Evolutionary conservation across 257 asterid species (phyloP), one percentile per base, ranked within the genome.

Genomic region (Buddleja alternifolia): DNA sequence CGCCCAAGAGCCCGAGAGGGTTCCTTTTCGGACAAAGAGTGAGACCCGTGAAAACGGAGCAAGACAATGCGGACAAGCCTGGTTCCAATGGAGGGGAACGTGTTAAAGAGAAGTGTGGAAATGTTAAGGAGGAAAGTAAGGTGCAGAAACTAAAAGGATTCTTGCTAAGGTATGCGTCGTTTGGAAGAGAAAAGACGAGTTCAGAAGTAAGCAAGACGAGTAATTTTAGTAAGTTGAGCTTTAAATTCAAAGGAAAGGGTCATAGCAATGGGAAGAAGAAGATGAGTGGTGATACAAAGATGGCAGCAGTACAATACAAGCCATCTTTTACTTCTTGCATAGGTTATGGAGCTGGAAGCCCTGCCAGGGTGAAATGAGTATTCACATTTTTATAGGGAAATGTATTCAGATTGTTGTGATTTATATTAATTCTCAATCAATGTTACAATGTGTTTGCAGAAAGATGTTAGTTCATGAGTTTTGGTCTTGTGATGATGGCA

Each of bases 71-170:
- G 17, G 71, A 56, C 25, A 63, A 45, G 70, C 66, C 64, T 14
- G 14, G 16, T 29, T 52, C 70, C 15, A 59, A 72, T 11, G 17
- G 15, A 44, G 67, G 52, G 52, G 56, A 46, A 62, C 40, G 72
- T 47, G 48, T 19, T 4, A 59, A 47, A 64, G 74, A 74, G 19
- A 65, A 55, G 19, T 4, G 66, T 34, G 76, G 60, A 1, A 48
- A 56, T 10, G 68, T 2, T 6, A 59, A 4, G 8, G 71, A 44
- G 57, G 81, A 61, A 39, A 83, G 77, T 29, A 78, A 69, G 75
- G 72, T 78, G 34, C 69, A 75, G 71, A 85, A 73, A 71, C 63
- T 90, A 0, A 88, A 81, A 60, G 92, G 85, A 15, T 58, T 84
- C 17, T 25, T 88, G 17, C 59, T 67, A 50, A 86, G 60, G 75